Evolutionary conservation across 129 eudicot genomes (phyloP), one percentile per base, ranked within the genome.

Genomic region (Chrysanthemum lavandulifolium): DNA sequence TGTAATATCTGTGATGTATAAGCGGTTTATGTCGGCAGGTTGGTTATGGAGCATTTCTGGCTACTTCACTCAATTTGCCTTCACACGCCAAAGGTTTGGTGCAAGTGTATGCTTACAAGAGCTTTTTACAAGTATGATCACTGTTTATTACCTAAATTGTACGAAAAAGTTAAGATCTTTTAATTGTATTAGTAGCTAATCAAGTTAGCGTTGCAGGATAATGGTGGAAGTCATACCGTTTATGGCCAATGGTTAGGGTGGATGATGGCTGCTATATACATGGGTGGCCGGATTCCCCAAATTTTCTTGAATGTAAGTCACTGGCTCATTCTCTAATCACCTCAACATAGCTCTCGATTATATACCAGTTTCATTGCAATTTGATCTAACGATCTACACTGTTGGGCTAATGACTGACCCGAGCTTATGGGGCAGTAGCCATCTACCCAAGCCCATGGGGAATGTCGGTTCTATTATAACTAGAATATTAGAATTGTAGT

Each of bases 271-370:
- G 89, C 81, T 8, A 86, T 89, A 29, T 89, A 89, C 76, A 89
- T 89, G 96, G 91, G 96, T 8, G 96, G 91, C 12, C 73, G 96
- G 62, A 69, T 89, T 43, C 91, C 96, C 59, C 96, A 89, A 66
- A 89, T 89, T 9, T 76, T 79, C 74, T 79, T 86, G 80, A 89
- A 84, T 72, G 96, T 86, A 73, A 84, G 87, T 75, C 25, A 0
- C 47, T 54, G 0, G 48, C 52, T 48, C 62, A 40, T 73, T 52
- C 2, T 69, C 6, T 27, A 10, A 29, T 45, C 55, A 0, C 54
- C 54, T 6, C 10, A 33, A 63, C 16, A 10, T 61, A 19, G 60
- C 49, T 73, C 67, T 13, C 4, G 13, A 43, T 51, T 6, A 16
- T 67, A 61, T 0, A 40, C 23, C 72, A n/a, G 2, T 52, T 49